These are phyloP conservation scores for Yarrowia sp. DNA, from an alignment of 805 yeast genomes.

Conservation along the genomic window DNA sequence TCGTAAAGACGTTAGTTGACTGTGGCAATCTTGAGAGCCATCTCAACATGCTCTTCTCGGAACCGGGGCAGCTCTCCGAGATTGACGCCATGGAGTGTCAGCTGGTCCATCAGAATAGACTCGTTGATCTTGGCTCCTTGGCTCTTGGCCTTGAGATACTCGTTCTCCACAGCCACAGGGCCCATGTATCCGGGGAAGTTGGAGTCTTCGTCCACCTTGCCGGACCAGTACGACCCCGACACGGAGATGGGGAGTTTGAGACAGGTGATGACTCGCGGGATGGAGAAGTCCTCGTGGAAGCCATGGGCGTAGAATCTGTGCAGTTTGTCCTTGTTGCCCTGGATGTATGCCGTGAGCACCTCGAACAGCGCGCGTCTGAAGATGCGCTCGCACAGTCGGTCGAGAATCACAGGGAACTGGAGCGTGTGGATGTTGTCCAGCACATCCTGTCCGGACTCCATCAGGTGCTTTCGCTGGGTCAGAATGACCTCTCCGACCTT, in stretches of 20 bases:
- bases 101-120: slow-evolving; percentile 8
- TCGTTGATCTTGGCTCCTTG: slow-evolving; percentile 16
- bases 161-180: slow-evolving; percentile 24
- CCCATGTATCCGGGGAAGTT: slow-evolving; percentile 28
- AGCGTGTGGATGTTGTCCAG: slow-evolving; percentile 19
- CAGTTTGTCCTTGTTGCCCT: slow-evolving; percentile 22
- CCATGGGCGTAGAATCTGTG: slow-evolving; percentile 12
- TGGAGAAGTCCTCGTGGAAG: slow-evolving; percentile 26
- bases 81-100: slow-evolving; percentile 9
- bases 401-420: slow-evolving; percentile 24
- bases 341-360: slow-evolving; percentile 18
- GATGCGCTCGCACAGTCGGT: slow-evolving; percentile 19
- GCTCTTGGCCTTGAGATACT: slow-evolving; percentile 12
- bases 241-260: slow-evolving; percentile 26
- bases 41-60: slow-evolving; percentile 1
- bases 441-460: slow-evolving; percentile 21
- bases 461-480: slow-evolving; percentile 19
- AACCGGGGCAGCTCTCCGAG: slow-evolving; percentile 22
- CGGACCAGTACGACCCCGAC: slow-evolving; percentile 29
- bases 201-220: slow-evolving; percentile 29
- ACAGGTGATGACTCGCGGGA: slow-evolving; percentile 24
- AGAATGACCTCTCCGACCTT: slow-evolving; percentile 10
- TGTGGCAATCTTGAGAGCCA: slow-evolving; percentile 6
- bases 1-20: not conserved
- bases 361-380: slow-evolving; percentile 17